Conservation (phyloP, 306 rosid genomes). For the Acacia confusa region DNA sequence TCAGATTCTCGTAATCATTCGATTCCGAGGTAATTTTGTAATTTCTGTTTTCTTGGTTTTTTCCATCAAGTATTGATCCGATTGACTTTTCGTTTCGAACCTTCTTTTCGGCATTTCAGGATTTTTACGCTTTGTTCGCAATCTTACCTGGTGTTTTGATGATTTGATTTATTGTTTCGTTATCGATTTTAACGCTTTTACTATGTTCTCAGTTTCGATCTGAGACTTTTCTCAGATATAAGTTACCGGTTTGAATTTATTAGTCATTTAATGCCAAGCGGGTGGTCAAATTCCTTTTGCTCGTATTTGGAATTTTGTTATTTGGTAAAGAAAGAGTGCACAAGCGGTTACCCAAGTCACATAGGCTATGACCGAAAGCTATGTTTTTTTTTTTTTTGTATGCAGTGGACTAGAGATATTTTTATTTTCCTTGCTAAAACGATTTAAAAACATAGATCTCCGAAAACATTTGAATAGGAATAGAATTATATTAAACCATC, state of each 20-base stretch:
- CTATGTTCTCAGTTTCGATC: slow-evolving; percentile 38
- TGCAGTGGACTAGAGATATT: slow-evolving; percentile 25
- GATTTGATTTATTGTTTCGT: slow-evolving; percentile 11
- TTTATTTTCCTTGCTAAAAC: not conserved
- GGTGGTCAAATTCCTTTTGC: not conserved
- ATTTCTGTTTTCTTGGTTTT: not conserved
- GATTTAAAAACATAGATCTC: slow-evolving; percentile 4
- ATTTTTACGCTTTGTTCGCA: slow-evolving; percentile 19
- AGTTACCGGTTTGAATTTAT: slow-evolving; percentile 22
- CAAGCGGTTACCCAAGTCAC: slow-evolving; percentile 23
- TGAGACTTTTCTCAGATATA: slow-evolving; percentile 6
- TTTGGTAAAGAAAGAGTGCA: not conserved
- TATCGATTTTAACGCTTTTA: slow-evolving; percentile 30
- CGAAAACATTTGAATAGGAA: slow-evolving; percentile 3
- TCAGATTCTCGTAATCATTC: not conserved
- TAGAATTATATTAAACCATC: not conserved
- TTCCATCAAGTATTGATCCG: not conserved
- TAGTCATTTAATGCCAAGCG: not conserved
- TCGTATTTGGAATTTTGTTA: slow-evolving; percentile 14
- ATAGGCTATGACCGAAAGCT: slow-evolving; percentile 3
- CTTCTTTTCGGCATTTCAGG: slow-evolving; percentile 32
- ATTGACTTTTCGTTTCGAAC: not conserved
- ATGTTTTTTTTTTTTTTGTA: not conserved
- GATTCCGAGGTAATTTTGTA: slow-evolving; percentile 31
- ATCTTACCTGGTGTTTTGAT: not conserved